Percentiles rank a stretch among this genome's conserved stretches.
phyloP scores from a whole-genome alignment of 495 filamentous ascomycete genomes.

The Corynascus novoguineensis region DNA sequence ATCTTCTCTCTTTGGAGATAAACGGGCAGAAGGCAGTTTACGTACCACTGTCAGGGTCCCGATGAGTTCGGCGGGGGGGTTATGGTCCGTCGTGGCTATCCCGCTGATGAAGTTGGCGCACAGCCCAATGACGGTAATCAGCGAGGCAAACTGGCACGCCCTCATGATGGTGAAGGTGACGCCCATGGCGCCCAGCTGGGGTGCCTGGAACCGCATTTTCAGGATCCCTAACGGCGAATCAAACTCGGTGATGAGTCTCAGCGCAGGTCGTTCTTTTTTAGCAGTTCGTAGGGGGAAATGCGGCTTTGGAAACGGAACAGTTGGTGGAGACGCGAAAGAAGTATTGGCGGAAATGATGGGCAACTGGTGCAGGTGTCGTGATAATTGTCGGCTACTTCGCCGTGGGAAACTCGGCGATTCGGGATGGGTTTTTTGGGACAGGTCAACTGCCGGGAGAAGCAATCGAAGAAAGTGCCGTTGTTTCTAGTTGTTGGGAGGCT shows the following conservation, averaged over 20 bases:
- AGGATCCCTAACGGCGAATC: slow-evolving; percentile 23
- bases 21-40: no score
- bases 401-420: not conserved
- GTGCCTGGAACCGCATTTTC: slow-evolving; percentile 53
- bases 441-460: slow-evolving; percentile 31
- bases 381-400: slow-evolving; percentile 1
- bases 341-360: slow-evolving; percentile 26
- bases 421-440: slow-evolving; percentile 5
- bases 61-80: slow-evolving; percentile 66
- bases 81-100: slow-evolving; percentile 58
- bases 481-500: not conserved
- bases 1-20: not conserved
- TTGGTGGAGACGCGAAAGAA: slow-evolving; percentile 27
- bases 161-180: slow-evolving; percentile 71
- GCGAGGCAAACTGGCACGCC: slow-evolving; percentile 60
- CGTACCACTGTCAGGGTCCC: slow-evolving; percentile 75
- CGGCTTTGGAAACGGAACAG: slow-evolving; percentile 25
- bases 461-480: not conserved
- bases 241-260: slow-evolving; percentile 34
- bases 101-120: slow-evolving; percentile 76
- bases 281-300: slow-evolving; percentile 28
- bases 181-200: slow-evolving; percentile 69
- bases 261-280: slow-evolving; percentile 25
- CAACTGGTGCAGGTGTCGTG: slow-evolving; percentile 4
- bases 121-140: slow-evolving; percentile 77